Conservation (phyloP, 805 yeast genomes). For the Candida quercuum region DNA sequence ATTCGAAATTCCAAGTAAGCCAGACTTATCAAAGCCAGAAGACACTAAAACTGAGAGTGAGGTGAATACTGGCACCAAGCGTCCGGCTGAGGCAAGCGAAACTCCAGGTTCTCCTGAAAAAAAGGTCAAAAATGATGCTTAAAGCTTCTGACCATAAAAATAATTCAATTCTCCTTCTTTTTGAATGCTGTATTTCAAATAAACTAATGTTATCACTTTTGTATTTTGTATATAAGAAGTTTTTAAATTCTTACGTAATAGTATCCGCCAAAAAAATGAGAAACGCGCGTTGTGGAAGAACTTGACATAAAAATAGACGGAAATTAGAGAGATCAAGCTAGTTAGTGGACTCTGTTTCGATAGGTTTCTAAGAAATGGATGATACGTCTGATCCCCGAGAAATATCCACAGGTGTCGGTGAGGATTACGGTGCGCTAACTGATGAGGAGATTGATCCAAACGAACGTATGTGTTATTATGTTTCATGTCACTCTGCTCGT, state of each 20-base stretch:
- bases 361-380: slow-evolving; percentile 11
- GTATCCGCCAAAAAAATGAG: too few species aligned
- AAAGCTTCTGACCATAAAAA: too few species aligned
- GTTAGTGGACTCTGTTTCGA: too few species aligned
- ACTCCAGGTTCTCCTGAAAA: slow-evolving; percentile 27
- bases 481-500: too few species aligned
- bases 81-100: slow-evolving; percentile 21
- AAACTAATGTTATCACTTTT: too few species aligned
- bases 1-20: slow-evolving; percentile 17
- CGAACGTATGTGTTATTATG: not conserved
- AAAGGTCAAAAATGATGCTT: slow-evolving; percentile 8
- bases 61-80: slow-evolving; percentile 10
- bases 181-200: not conserved
- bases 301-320: too few species aligned
- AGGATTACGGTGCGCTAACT: slow-evolving; percentile 8
- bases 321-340: too few species aligned
- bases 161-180: not conserved
- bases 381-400: slow-evolving; percentile 13
- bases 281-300: too few species aligned
- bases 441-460: slow-evolving; percentile 5
- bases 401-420: not conserved
- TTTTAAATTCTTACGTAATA: too few species aligned
- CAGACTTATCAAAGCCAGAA: slow-evolving; percentile 2
- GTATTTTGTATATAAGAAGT: too few species aligned
- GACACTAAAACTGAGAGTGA: slow-evolving; percentile 4